These are phyloP conservation scores for Aspergillus sp. DNA, from an alignment of 2,329 filamentous ascomycete species.

Conservation along the genomic window DNA sequence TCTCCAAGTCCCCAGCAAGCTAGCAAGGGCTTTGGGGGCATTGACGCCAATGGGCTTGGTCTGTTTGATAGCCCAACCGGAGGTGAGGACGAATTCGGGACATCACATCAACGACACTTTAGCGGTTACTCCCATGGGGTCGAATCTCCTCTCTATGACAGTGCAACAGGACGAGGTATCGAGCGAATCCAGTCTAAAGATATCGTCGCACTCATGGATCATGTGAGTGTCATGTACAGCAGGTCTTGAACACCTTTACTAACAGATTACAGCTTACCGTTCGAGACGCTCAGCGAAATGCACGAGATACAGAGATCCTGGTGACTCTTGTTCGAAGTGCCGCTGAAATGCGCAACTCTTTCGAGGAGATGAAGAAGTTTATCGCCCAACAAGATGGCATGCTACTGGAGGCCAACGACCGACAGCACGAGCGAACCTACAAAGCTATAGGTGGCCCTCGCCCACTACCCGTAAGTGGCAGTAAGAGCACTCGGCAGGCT, in stretches of 20 bases:
- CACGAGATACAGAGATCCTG: constrained; percentile 93
- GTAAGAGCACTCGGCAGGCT: constrained; percentile 60
- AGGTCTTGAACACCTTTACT: constrained; percentile 26
- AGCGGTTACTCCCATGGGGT: constrained; percentile 94
- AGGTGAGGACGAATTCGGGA: constrained; percentile 69
- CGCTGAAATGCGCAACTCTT: constrained; percentile 94
- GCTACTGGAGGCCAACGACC: constrained; percentile 84
- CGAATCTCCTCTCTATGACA: constrained; percentile 86
- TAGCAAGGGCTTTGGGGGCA: constrained; percentile 55
- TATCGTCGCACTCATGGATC: constrained; percentile 96
- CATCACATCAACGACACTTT: constrained; percentile 65
- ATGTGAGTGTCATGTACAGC: constrained; percentile 59
- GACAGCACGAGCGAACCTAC: constrained; percentile 84
- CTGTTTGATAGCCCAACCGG: constrained; percentile 54
- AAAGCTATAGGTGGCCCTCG: constrained; percentile 84
- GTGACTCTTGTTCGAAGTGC: constrained; percentile 92
- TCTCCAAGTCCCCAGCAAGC: constrained; percentile 55
- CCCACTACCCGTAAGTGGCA: constrained; percentile 71
- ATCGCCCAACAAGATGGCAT: constrained; percentile 88
- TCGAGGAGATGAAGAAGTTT: constrained; percentile 92
- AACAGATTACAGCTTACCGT: constrained; percentile 72
- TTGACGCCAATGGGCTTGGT: constrained; percentile 57
- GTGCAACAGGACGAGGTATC: constrained; percentile 82
- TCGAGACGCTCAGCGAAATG: constrained; percentile 92
- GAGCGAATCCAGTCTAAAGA: constrained; percentile 95